phyloP scores from a whole-genome alignment of 257 asterid genomes.

The Gynochthodes officinalis region DNA sequence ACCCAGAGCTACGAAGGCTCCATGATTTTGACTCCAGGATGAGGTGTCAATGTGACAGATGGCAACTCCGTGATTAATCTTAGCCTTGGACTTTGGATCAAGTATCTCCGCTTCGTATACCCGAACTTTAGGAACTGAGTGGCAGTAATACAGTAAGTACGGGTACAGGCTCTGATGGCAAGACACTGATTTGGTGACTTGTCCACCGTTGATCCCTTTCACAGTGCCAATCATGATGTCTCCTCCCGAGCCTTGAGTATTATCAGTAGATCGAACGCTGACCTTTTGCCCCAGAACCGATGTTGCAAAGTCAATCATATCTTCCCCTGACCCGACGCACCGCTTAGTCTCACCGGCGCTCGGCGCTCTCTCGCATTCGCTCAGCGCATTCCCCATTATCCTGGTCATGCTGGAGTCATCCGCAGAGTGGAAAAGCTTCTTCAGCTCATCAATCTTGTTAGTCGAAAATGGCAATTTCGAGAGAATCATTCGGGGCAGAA shows the following conservation, averaged over 20 bases:
- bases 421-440: slow-evolving; percentile 56
- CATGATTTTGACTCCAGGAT: slow-evolving; percentile 74
- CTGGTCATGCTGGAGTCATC: slow-evolving; percentile 43
- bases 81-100: slow-evolving; percentile 45
- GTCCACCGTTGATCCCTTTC: slow-evolving; percentile 66
- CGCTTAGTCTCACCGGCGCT: slow-evolving; percentile 76
- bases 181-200: slow-evolving; percentile 65
- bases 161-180: slow-evolving; percentile 87
- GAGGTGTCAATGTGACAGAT: slow-evolving; percentile 84
- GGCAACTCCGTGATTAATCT: slow-evolving; percentile 75
- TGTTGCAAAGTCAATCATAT: slow-evolving; percentile 90
- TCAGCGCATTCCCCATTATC: slow-evolving; percentile 42
- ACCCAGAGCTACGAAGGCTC: slow-evolving; percentile 74
- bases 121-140: slow-evolving; percentile 87
- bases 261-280: slow-evolving; percentile 52
- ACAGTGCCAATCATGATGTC: slow-evolving; percentile 52
- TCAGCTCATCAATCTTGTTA: slow-evolving; percentile 44
- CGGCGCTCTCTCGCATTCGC: slow-evolving; percentile 75
- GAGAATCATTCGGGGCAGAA: slow-evolving; percentile 61
- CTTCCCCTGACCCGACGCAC: slow-evolving; percentile 73
- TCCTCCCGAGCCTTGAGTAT: slow-evolving; percentile 40
- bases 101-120: slow-evolving; percentile 77
- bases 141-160: slow-evolving; percentile 75
- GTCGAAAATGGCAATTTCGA: slow-evolving; percentile 81
- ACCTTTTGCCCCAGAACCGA: slow-evolving; percentile 65